Evolutionary conservation across 805 yeast genomes (phyloP).

Genomic region (Sporopachydermia quercuum): DNA sequence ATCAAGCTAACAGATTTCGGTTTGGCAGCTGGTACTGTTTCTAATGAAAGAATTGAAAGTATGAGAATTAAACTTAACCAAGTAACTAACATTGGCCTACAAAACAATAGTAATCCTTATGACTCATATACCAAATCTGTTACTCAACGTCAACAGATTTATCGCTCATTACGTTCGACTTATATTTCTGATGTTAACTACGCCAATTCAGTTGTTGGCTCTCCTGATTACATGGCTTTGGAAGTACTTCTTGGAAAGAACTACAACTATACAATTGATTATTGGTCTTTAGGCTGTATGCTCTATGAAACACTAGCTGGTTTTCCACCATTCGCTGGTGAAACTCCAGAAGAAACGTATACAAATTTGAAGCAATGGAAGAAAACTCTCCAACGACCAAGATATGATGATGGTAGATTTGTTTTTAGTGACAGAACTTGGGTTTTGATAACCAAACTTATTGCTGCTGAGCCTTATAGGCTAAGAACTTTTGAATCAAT

Average conservation of each 20-base stretch:
- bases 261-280: conserved; percentile 93
- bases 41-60: conserved; percentile 83
- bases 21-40: conserved; percentile 89
- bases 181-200: conserved; percentile 51
- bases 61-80: conserved; percentile 54
- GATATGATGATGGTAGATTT: conserved; percentile 76
- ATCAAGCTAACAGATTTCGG: conserved; percentile 94
- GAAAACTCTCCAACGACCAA: conserved; percentile 76
- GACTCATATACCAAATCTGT: conserved; percentile 61
- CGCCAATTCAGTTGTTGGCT: conserved; percentile 93
- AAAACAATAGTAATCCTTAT: conserved; percentile 63
- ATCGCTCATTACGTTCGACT: conserved; percentile 55
- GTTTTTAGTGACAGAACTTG: conserved; percentile 95
- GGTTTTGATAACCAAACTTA: conserved; percentile 67
- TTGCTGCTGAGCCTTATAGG: conserved; percentile 67
- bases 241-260: conserved; percentile 90
- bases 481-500: conserved; percentile 71
- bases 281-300: conserved; percentile 98
- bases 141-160: conserved; percentile 75
- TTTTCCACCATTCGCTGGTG: conserved; percentile 93
- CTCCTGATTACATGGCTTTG: conserved; percentile 98
- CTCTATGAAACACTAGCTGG: conserved; percentile 92
- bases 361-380: conserved; percentile 88
- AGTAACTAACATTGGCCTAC: conserved; percentile 23
- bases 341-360: conserved; percentile 88